phyloP scores from a whole-genome alignment of 148 eudicot genomes.

The Pouteria glomerata region DNA sequence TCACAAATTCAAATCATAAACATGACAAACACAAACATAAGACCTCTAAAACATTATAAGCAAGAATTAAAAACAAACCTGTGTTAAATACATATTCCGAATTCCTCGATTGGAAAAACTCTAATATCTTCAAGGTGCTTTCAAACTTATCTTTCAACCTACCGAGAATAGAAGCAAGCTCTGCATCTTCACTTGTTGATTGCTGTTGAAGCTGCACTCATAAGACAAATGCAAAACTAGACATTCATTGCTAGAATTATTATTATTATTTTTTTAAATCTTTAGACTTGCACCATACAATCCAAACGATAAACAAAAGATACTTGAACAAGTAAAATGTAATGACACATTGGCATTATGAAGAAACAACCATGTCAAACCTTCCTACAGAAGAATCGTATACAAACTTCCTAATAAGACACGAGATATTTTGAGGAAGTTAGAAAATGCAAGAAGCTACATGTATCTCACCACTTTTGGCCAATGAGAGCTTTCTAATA shows the following conservation, averaged over 20 bases:
- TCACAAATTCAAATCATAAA: background rate
- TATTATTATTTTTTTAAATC: background rate
- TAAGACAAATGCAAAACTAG: constrained; percentile 11
- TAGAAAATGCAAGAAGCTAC: background rate
- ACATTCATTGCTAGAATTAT: background rate
- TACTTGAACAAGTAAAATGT: background rate
- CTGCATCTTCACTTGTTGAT: constrained; percentile 49
- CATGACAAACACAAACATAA: background rate
- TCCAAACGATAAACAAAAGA: background rate
- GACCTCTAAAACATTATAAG: background rate
- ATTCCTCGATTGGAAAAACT: constrained; percentile 63
- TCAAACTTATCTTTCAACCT: constrained; percentile 60
- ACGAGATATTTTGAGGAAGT: background rate
- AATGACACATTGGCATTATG: background rate
- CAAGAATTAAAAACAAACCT: constrained; percentile 36
- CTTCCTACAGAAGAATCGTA: background rate
- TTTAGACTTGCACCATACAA: background rate
- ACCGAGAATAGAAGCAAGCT: constrained; percentile 49
- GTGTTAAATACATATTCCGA: constrained; percentile 82
- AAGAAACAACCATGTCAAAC: background rate
- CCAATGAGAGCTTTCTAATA: constrained; percentile 70
- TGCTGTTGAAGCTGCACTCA: constrained; percentile 59
- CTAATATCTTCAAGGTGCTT: constrained; percentile 46
- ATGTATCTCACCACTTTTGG: constrained; percentile 49
- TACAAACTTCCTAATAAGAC: background rate